Percentiles rank a stretch among this genome's conserved stretches.
Evolutionary conservation across 768 basidiomycete genomes (phyloP).

Genomic region (Leccinum boreale): DNA sequence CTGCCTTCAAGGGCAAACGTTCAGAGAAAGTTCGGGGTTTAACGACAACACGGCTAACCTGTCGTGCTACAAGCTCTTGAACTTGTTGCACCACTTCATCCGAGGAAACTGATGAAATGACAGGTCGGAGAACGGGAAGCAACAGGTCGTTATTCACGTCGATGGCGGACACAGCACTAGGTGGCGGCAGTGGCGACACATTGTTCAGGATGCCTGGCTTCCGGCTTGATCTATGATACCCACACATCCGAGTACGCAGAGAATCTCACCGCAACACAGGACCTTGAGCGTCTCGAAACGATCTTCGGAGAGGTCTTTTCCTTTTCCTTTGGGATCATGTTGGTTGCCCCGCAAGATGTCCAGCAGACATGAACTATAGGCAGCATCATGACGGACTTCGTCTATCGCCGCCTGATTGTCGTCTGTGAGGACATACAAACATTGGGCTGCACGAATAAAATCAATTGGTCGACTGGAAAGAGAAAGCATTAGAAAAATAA

Average conservation of each 20-base stretch:
- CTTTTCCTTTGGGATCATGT: constrained; percentile 33
- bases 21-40: background rate
- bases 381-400: constrained; percentile 58
- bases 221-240: background rate
- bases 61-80: constrained; percentile 47
- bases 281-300: constrained; percentile 55
- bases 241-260: background rate
- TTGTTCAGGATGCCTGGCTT: constrained; percentile 70
- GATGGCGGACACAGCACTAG: constrained; percentile 53
- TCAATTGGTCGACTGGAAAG: background rate
- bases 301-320: constrained; percentile 45
- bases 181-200: constrained; percentile 71
- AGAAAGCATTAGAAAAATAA: constrained; percentile 8
- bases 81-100: constrained; percentile 46
- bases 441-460: constrained; percentile 59
- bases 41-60: constrained; percentile 36
- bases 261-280: constrained; percentile 61
- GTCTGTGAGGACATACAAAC: constrained; percentile 88
- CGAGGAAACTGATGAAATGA: constrained; percentile 59
- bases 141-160: constrained; percentile 73
- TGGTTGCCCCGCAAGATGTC: constrained; percentile 49
- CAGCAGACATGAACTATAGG: constrained; percentile 63
- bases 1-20: constrained; percentile 32
- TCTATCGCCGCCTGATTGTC: constrained; percentile 77
- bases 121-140: constrained; percentile 65